Evolutionary conservation across 2,329 filamentous ascomycete genomes (phyloP).

Genomic region (Epichloe baconii): DNA sequence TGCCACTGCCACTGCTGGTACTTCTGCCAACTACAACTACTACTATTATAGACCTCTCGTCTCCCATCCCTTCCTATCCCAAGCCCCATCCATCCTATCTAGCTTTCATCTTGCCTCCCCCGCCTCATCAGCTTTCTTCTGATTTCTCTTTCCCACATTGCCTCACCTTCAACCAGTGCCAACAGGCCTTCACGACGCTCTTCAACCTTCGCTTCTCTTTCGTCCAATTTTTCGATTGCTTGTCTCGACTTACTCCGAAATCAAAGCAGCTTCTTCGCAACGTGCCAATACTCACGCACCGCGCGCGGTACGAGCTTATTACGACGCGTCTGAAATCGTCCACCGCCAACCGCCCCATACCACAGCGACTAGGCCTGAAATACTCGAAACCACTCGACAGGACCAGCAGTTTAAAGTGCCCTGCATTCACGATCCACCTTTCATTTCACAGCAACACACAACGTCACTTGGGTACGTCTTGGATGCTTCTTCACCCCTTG

Average conservation of each 20-base stretch:
- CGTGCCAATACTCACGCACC: not conserved
- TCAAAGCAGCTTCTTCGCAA: not conserved
- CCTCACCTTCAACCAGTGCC: not conserved
- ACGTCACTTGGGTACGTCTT: constrained; percentile 3
- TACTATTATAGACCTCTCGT: constrained; percentile 2
- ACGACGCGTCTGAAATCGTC: constrained; percentile 5
- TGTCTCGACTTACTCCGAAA: not conserved
- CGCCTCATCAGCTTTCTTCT: not conserved
- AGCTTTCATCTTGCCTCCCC: constrained; percentile 2
- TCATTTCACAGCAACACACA: constrained; percentile 1
- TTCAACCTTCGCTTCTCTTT: not conserved
- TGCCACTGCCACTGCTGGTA: not conserved
- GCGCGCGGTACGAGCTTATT: not conserved
- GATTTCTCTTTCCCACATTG: not conserved
- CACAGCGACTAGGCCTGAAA: not conserved
- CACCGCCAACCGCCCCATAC: constrained; percentile 1
- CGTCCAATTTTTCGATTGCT: not conserved
- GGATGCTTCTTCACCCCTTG: not conserved
- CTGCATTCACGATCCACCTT: constrained; percentile 4
- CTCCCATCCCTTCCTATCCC: constrained; percentile 4
- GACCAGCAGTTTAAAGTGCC: not conserved
- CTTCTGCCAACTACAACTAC: not conserved
- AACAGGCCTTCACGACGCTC: not conserved
- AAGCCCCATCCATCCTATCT: constrained; percentile 3
- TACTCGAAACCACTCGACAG: not conserved